Conservation (phyloP, 805 yeast genomes). For the Dipodascus geniculatus region DNA sequence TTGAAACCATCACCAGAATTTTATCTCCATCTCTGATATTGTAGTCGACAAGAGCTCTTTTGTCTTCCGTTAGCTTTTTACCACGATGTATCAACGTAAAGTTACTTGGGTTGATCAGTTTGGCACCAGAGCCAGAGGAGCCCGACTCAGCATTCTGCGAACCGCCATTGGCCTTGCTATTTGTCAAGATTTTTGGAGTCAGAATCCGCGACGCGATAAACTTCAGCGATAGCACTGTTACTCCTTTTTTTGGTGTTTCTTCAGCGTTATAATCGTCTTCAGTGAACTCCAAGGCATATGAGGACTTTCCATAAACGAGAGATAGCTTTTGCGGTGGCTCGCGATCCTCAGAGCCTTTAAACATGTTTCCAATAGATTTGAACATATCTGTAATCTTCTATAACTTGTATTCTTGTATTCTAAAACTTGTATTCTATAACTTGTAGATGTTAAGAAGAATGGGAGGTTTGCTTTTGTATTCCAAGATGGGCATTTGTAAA, state of each 20-base stretch:
- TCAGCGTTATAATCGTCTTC: background rate
- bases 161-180: background rate
- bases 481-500: too few relatives aligned
- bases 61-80: background rate
- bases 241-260: background rate
- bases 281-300: background rate
- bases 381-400: background rate
- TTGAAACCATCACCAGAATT: slow-evolving; percentile 1
- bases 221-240: background rate
- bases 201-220: background rate
- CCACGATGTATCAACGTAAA: background rate
- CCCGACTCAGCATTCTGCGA: background rate
- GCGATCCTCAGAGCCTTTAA: background rate
- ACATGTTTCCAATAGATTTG: background rate
- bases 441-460: background rate
- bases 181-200: background rate
- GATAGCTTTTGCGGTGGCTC: background rate
- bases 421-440: background rate
- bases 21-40: background rate
- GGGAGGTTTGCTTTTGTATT: background rate
- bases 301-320: background rate
- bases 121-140: background rate
- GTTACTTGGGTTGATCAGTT: background rate
- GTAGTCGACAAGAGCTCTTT: background rate
- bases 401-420: background rate